Base-by-base conservation (phyloP, 2,329 filamentous ascomycete species). In the Botrytis pseudocinerea region DNA sequence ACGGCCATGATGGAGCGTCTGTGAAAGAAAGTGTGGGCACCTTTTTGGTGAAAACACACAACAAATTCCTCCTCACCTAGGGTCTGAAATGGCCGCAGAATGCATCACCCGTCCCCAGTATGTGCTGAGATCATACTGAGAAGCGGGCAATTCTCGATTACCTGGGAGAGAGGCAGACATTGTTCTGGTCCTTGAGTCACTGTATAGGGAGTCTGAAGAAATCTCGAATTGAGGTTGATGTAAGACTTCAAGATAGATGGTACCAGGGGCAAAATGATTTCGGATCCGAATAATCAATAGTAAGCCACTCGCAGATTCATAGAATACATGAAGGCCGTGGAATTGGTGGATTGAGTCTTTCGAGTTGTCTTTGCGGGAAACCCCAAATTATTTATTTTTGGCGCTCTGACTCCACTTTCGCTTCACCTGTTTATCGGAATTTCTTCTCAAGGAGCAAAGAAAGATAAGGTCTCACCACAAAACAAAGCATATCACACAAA, bases 21-120 rank as follows among this genome's bases (percentile, higher is more conserved):
- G 40, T 22, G 64, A 72, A 75, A 61, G 59, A 46, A 76, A 73
- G 65, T 74, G 69, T 69, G 72, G 70, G 70, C 76, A 79, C 76
- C 74, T 79, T 78, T 76, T 75, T 73, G 73, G 66, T 74, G 69
- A 71, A 75, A 73, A 71, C 73, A 75, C 73, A 76, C 73, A 76
- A 74, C 70, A 73, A 70, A 42, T 70, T 73, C 76, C 78, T 78
- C 76, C 93, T 90, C 87, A 98, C 95, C 95, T 96, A 78, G 96
- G 96, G 86, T 99, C 96, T 81, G 95, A 92, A 79, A 99, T 90
- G 79, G 95, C 91, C 75, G 93, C 92, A 28, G 94, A 91, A 85
- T 99, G 95, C 84, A 89, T 90, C 80, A 98, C 96, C 74, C 96
- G 91, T 77, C 96, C 96, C 93, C 93, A 96, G 85, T 99, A 99